Conservation (phyloP, 1,284 basidiomycete species). For the Papiliotrema laurentii region DNA sequence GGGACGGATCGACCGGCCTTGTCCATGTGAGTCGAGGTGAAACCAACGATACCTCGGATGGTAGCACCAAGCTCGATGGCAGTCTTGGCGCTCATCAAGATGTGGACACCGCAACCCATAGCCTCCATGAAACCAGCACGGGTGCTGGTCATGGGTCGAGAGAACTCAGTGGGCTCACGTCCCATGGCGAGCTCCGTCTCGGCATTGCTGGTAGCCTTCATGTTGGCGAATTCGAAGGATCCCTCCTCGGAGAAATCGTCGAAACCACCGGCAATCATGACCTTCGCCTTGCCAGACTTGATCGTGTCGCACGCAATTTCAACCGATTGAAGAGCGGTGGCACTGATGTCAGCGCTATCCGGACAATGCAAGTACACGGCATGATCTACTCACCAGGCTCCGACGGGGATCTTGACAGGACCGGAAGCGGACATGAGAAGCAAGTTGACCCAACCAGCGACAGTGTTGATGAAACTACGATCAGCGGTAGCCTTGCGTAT, state of each 20-base stretch:
- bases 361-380: neutral
- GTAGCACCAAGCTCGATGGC: conserved; percentile 90
- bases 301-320: conserved; percentile 98
- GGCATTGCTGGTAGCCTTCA: conserved; percentile 98
- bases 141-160: conserved; percentile 91
- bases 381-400: conserved; percentile 70
- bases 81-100: conserved; percentile 94
- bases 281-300: conserved; percentile 90
- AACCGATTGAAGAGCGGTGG: conserved; percentile 93
- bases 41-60: conserved; percentile 88
- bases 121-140: conserved; percentile 97
- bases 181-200: conserved; percentile 97
- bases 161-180: conserved; percentile 97
- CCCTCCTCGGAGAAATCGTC: conserved; percentile 98
- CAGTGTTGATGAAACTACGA: conserved; percentile 80
- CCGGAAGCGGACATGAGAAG: conserved; percentile 89
- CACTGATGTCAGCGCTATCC: conserved; percentile 52
- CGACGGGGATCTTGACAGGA: conserved; percentile 97
- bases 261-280: conserved; percentile 98
- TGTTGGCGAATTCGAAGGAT: conserved; percentile 96
- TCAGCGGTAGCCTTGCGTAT: neutral
- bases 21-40: conserved; percentile 95
- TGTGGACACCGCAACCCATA: conserved; percentile 92
- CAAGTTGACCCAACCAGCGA: conserved; percentile 95
- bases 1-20: conserved; percentile 93